Evolutionary conservation across 192 early-diverging fungal species (phyloP), one percentile per base, ranked within the genome.

Genomic region (Coemansia aciculifera): DNA sequence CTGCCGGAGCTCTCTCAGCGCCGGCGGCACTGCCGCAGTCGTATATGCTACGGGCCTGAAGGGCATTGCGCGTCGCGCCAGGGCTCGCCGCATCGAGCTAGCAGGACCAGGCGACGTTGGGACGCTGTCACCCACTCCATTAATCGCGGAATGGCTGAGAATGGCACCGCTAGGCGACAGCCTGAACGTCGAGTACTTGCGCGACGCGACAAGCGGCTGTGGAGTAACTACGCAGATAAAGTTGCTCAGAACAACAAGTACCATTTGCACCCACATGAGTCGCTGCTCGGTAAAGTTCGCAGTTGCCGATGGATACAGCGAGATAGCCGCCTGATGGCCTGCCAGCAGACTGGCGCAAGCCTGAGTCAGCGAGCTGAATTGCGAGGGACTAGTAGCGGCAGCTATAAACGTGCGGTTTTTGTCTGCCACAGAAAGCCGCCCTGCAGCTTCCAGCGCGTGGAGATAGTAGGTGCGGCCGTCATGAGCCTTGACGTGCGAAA

Each of bases 241-340:
- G 62, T 83, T 83, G 69, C 76, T 75, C 39, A 83, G 34, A 38
- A 73, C 72, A 29, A 83, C 59, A 60, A 83, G 69, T 42, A 65
- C 71, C 64, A 73, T 71, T 57, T 77, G 79, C 62, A 82, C 73
- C 74, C 74, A 77, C 71, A 74, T 73, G 23, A 77, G 62, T 57
- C 79, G 74, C 59, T 68, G 49, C 42, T 82, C 79, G 0, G 62
- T 32, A 38, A 64, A 71, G 37, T 67, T 59, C 11, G 61, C 70
- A 59, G 38, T 29, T 17, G 70, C 51, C 12, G 44, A 59, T 8
- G 61, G 64, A 17, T 56, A 32, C 15, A 59, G 38, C 5, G 70
- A 46, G 38, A 68, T 59, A 3, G 67, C 68, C 8, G 67, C 49
- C 59, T 76, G 71, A 66, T 73, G 64, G 29, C 71, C 74, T 17